A percentile compares a stretch with the other conserved stretches of the same genome.
These are phyloP conservation scores for Fraxinus sp. DNA, from an alignment of 305 asterid species.

Conservation along the genomic window DNA sequence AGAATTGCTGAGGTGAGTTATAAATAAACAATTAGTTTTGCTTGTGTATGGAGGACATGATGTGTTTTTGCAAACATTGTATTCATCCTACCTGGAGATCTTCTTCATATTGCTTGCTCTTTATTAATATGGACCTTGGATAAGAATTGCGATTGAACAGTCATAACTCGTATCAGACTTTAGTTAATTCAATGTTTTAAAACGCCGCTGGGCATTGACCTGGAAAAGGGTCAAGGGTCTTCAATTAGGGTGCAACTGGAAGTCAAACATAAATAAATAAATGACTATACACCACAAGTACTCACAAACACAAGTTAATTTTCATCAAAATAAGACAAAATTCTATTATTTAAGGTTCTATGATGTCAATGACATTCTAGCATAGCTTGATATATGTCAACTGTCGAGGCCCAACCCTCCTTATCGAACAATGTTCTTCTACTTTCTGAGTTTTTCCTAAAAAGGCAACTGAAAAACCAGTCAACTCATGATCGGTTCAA, in stretches of 20 bases:
- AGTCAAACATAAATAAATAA: neutral
- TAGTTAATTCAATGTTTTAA: neutral
- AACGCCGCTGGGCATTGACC: neutral
- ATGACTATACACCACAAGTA: neutral
- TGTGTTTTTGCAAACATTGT: conserved; percentile 10
- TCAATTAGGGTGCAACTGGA: neutral
- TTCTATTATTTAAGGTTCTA: neutral
- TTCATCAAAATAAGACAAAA: neutral
- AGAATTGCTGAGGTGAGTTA: conserved; percentile 76
- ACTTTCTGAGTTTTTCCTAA: neutral
- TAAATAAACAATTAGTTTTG: neutral
- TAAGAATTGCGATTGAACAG: neutral
- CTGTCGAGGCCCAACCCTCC: neutral
- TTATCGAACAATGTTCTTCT: neutral
- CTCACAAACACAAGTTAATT: neutral
- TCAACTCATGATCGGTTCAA: neutral
- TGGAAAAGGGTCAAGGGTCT: neutral
- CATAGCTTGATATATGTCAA: neutral
- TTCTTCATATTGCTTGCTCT: neutral
- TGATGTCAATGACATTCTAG: neutral
- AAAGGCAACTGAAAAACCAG: neutral
- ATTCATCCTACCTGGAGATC: neutral
- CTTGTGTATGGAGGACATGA: neutral
- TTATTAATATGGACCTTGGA: neutral
- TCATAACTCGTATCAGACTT: conserved; percentile 16